Evolutionary conservation across 805 yeast species (phyloP), one percentile per base, ranked within the genome.

Genomic region (Tetrapisispora fleetii): DNA sequence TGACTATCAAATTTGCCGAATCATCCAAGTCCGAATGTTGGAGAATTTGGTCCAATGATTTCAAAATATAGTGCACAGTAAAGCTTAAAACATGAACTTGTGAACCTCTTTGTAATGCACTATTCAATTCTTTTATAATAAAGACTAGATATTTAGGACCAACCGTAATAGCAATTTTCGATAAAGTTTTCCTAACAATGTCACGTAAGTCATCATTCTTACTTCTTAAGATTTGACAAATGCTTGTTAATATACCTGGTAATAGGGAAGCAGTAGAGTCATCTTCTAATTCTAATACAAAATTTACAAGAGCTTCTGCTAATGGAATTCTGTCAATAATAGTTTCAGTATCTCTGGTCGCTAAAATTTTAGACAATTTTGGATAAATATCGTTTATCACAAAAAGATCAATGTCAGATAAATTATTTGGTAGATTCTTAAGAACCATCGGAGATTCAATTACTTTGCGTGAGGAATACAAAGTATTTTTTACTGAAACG

Each of bases 11-110:
- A 2, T 69, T 68, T 4, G 83, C 77, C 11, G 79, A 73, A 14
- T 78, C 81, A 63, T 89, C 93, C 40, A 91, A 68, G 50, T 86
- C 95, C 8, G 95, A 95, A 54, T 78, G 84, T 0, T 59, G 50
- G 40, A 86, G 64, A 1, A 36, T 37, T 4, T 65, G 71, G 6
- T 69, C 63, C 54, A 85, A 67, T 9, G 78, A 73, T 1, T 77
- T 76, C 47, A 93, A 66, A 37, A 91, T 67, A 44, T 80, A 72
- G 65, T 93, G 96, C 5, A 87, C 78, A 1, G 97, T 86, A 67
- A 72, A 93, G 59, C 96, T 88, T 57, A 93, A 76, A 50, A 93
- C 88, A 67, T 93, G 99, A 47, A 89, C 78, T 62, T 93, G 98
- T 14, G 96, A 86, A 24, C 99, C 99, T 60, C 95, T 74, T 5